Evolutionary conservation across 768 basidiomycete species (phyloP).

Genomic region (Lentinula detonsa): DNA sequence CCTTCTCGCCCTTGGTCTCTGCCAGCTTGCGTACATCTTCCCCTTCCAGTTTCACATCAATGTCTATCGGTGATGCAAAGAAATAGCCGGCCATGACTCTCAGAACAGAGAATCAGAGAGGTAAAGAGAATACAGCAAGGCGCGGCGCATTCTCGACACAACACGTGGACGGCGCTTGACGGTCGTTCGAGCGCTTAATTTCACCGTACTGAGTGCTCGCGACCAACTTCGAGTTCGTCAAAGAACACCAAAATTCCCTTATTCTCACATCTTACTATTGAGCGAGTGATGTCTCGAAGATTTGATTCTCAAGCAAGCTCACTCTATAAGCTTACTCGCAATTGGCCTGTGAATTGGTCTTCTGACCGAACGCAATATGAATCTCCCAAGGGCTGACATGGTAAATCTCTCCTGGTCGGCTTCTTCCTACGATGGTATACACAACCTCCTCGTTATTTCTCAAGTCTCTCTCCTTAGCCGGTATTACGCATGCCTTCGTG

Average conservation of each 20-base stretch:
- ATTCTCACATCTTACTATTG: too few species aligned
- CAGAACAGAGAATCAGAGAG: too few species aligned
- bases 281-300: too few species aligned
- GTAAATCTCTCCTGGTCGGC: not conserved
- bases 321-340: not conserved
- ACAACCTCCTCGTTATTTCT: slow-evolving; percentile 63
- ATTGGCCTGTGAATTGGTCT: not conserved
- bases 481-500: slow-evolving; percentile 64
- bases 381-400: not conserved
- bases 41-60: slow-evolving; percentile 82
- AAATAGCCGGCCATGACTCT: slow-evolving; percentile 77
- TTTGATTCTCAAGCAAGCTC: too few species aligned
- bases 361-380: not conserved
- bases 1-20: slow-evolving; percentile 87
- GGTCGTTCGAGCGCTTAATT: too few species aligned
- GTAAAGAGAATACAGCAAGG: not conserved
- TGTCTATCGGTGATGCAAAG: slow-evolving; percentile 86
- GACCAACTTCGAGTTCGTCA: too few species aligned
- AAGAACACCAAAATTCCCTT: too few species aligned
- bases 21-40: slow-evolving; percentile 87
- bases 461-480: slow-evolving; percentile 43
- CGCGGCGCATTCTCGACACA: not conserved
- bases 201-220: too few species aligned
- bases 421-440: not conserved
- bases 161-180: not conserved